These are phyloP conservation scores for Kodamaea hsintzibuensis DNA, from an alignment of 805 yeast species.

Conservation along the genomic window DNA sequence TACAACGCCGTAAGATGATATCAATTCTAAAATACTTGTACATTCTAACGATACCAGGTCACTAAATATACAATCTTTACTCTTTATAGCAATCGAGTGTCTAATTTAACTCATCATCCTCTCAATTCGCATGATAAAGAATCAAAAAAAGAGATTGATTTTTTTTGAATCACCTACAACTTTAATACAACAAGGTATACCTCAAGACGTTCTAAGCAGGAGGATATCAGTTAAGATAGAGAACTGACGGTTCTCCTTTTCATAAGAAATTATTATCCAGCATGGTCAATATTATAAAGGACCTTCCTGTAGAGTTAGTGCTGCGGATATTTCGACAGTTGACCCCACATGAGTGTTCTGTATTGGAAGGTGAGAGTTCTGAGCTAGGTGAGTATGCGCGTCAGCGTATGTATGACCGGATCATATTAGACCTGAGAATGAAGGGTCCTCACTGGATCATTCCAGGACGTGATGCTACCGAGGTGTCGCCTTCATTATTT, in stretches of 20 bases:
- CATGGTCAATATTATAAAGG: neutral
- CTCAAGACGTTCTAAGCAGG: neutral
- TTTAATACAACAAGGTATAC: neutral
- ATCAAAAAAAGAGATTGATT: too few relatives aligned
- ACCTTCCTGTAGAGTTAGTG: neutral
- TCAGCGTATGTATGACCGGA: conserved; percentile 1
- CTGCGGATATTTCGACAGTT: neutral
- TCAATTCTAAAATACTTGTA: too few relatives aligned
- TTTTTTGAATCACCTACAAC: neutral
- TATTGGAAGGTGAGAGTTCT: neutral
- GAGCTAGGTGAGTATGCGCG: neutral
- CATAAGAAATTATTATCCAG: neutral
- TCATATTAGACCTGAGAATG: neutral
- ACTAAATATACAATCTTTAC: too few relatives aligned
- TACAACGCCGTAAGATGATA: too few relatives aligned
- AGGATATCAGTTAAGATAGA: neutral
- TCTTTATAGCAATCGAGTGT: too few relatives aligned
- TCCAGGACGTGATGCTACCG: neutral
- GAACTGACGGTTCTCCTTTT: neutral
- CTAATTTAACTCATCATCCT: too few relatives aligned
- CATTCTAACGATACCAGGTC: too few relatives aligned
- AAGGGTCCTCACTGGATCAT: conserved; percentile 1
- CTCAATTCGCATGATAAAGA: neutral
- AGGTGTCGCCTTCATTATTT: neutral
- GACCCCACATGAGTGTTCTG: conserved; percentile 1